phyloP scores from a whole-genome alignment of 2,329 filamentous ascomycete genomes.

The Aspergillus calidoustus region DNA sequence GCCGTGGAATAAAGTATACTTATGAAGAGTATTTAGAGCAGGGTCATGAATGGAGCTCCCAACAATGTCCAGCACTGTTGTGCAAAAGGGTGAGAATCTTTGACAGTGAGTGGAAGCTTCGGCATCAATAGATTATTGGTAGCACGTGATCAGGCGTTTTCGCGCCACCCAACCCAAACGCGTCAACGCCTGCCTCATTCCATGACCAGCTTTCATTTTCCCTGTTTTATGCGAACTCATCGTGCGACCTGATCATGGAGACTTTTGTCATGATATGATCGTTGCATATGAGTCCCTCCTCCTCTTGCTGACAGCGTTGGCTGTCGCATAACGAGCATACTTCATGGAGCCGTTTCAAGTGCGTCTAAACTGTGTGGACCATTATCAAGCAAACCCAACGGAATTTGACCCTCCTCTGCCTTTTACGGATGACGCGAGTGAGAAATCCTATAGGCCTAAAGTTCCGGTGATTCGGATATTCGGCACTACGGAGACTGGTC shows the following conservation, averaged over 20 bases:
- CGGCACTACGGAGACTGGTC: conserved; percentile 89
- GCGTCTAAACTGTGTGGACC: conserved; percentile 92
- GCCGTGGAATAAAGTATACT: neutral
- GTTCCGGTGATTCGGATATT: conserved; percentile 90
- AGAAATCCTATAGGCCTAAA: conserved; percentile 67
- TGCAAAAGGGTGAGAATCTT: neutral
- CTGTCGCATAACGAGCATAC: conserved; percentile 25
- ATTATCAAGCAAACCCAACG: conserved; percentile 82
- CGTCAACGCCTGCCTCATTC: conserved; percentile 15
- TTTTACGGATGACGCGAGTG: conserved; percentile 63
- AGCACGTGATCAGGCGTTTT: conserved; percentile 38
- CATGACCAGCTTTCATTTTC: conserved; percentile 2
- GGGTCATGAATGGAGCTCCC: neutral
- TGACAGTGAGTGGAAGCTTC: conserved; percentile 4
- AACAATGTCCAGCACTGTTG: conserved; percentile 17
- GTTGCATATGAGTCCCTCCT: conserved; percentile 17
- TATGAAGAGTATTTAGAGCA: neutral
- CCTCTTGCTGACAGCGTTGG: conserved; percentile 32
- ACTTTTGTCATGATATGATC: conserved; percentile 5
- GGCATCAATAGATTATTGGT: conserved; percentile 5
- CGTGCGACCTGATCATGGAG: neutral
- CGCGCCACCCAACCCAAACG: conserved; percentile 26
- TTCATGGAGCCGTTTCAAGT: conserved; percentile 80
- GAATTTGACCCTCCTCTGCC: conserved; percentile 80
- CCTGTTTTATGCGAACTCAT: neutral